Base-by-base conservation (phyloP, 2,329 filamentous ascomycete species). In the Sarocladium strictum region DNA sequence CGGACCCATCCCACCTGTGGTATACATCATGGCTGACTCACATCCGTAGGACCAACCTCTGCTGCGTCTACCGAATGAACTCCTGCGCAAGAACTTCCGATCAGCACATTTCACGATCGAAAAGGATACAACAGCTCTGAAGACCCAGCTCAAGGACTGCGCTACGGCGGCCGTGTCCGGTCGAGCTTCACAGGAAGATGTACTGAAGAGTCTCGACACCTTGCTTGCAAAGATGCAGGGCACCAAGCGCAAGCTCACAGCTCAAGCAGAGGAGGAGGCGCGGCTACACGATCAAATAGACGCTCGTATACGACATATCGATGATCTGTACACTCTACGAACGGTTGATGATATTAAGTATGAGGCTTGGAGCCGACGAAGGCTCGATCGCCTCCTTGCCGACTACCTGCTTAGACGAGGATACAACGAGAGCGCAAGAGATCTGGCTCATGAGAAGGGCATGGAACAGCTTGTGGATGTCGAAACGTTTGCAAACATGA, bases 81-180 rank as follows among this genome's bases (percentile, higher is more conserved):
- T 97, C 55, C 85, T 95, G 21, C 87, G 91, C 55, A 93, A 94
- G 69, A 97, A 96, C 73, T 95, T 97, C 73, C 94, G 96, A 64
- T 84, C 86, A 3, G 88, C 88, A 41, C 89, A 91, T 67, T 85
- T 87, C 65, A 77, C 83, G 59, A 82, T 91, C 67, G 89, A 93
- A 66, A 86, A 85, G 66, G 84, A 89, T 61, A 83, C 81, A 58
- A 77, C 78, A 17, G 76, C 77, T 50, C 72, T 90, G 59, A 84
- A 83, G 63, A 78, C 81, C 21, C 71, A 78, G 11, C 76, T 86
- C 56, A 80, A 80, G 60, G 81, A 85, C 47, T 80, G 81, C 2
- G 84, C 86, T 41, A 87, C 85, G 61, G 79, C 83, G 56, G 85
- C 87, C 50, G 75, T 87, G 52, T 81, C 81, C 56, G 82, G 83